Evolutionary conservation across 495 filamentous ascomycete genomes (phyloP).

Genomic region (Penicillium silybi): DNA sequence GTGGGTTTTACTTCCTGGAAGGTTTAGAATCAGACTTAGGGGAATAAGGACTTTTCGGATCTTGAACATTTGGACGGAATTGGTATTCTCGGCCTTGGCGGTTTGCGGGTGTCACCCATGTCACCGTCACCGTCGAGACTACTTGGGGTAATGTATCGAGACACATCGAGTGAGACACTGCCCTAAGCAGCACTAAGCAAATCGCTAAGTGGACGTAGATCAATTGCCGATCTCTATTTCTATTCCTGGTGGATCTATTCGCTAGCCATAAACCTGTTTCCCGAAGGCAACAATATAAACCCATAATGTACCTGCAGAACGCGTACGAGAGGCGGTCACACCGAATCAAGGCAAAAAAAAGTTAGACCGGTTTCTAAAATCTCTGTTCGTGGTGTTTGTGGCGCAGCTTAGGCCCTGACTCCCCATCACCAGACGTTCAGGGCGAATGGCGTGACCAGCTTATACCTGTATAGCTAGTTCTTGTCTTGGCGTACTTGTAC

Average conservation of each 20-base stretch:
- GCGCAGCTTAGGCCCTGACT: background rate
- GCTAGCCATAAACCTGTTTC: background rate
- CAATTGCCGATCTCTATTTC: background rate
- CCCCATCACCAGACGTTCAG: background rate
- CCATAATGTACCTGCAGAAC: slow-evolving; percentile 18
- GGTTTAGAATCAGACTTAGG: background rate
- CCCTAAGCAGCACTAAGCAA: background rate
- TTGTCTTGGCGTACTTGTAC: background rate
- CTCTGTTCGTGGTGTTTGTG: background rate
- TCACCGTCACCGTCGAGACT: background rate
- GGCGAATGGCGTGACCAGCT: slow-evolving; percentile 1
- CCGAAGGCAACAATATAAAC: background rate
- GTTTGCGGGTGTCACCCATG: background rate
- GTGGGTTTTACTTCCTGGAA: background rate
- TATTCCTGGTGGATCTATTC: background rate
- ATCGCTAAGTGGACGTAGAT: background rate
- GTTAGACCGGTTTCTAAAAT: background rate
- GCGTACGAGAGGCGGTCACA: slow-evolving; percentile 11
- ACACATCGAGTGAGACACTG: background rate
- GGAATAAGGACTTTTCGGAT: background rate
- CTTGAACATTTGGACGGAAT: slow-evolving; percentile 5
- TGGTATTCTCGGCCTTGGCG: background rate
- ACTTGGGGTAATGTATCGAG: background rate
- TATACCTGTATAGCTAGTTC: background rate
- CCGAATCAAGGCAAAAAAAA: background rate